phyloP scores from a whole-genome alignment of 2,329 filamentous ascomycete species.

The Microsporum audouinii region DNA sequence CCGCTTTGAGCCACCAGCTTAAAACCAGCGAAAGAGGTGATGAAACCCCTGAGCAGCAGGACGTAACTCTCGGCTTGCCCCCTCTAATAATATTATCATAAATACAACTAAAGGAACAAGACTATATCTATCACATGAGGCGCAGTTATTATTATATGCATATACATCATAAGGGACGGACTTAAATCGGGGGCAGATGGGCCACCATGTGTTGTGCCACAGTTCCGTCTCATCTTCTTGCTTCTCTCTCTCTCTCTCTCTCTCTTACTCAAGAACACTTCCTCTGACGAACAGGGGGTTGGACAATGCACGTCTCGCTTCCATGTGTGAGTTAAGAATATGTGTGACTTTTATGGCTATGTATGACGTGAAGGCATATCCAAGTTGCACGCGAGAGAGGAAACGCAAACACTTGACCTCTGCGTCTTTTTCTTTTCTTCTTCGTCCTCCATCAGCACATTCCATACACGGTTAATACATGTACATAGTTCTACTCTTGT shows the following conservation, averaged over 20 bases:
- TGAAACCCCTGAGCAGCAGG: background rate
- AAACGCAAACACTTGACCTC: background rate
- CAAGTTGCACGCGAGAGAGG: background rate
- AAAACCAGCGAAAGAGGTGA: background rate
- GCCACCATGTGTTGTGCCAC: background rate
- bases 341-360: background rate
- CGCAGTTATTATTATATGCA: background rate
- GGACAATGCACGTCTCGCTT: background rate
- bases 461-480: background rate
- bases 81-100: background rate
- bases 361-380: background rate
- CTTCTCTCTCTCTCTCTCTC: background rate
- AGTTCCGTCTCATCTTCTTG: background rate
- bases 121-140: constrained; percentile 4
- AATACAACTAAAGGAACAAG: background rate
- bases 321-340: background rate
- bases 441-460: background rate
- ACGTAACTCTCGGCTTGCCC: background rate
- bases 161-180: background rate
- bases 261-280: background rate
- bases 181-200: background rate
- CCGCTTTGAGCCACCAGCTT: constrained; percentile 3
- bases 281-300: background rate
- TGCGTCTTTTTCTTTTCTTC: background rate
- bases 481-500: too few relatives aligned